Base-by-base conservation (phyloP, 2,329 filamentous ascomycete genomes). In the Didymella keratinophila region DNA sequence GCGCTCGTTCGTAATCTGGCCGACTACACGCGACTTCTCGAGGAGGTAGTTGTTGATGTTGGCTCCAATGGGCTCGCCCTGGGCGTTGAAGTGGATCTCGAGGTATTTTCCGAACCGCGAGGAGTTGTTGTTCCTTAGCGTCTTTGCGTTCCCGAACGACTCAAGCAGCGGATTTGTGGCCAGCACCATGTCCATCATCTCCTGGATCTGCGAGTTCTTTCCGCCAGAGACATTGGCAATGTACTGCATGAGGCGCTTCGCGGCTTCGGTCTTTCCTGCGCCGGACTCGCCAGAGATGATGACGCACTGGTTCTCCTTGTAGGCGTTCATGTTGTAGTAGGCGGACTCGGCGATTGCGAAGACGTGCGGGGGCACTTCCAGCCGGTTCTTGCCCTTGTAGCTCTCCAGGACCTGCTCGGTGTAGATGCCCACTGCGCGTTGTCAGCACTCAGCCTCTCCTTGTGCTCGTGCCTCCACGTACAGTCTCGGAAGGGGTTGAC, bases 301-400 rank as follows among this genome's bases (percentile, higher is more conserved):
- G 68, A 99, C 94, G 81, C 95, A 98, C 78, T 99, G 95, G 81
- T 98, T 98, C 70, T 98, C 95, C 73, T 92, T 92, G 84, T 99
- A 99, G 45, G 93, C 94, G 78, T 98, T 98, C 95, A 99, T 98
- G 82, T 99, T 98, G 82, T 98, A 98, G 83, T 99, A 99, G 54
- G 93, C 80, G 8, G 94, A 90, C 80, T 99, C 95, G 74, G 95
- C 95, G 72, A 99, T 95, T 61, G 93, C 94, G 77, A 97, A 99
- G 68, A 99, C 95, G 79, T 99, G 95, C 9, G 95, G 95, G 27
- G 93, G 91, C 81, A 92, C 88, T 80, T 99, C 95, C 66, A 99
- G 86, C 66, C 95, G 88, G 81, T 99, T 99, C 84, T 98, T 97
- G 69, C 94, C 94, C 80, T 89, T 90, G 83, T 99, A 99, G 73